Evolutionary conservation across 1,284 basidiomycete species (phyloP), one percentile per base, ranked within the genome.

Genomic region (Trametes hirsuta): DNA sequence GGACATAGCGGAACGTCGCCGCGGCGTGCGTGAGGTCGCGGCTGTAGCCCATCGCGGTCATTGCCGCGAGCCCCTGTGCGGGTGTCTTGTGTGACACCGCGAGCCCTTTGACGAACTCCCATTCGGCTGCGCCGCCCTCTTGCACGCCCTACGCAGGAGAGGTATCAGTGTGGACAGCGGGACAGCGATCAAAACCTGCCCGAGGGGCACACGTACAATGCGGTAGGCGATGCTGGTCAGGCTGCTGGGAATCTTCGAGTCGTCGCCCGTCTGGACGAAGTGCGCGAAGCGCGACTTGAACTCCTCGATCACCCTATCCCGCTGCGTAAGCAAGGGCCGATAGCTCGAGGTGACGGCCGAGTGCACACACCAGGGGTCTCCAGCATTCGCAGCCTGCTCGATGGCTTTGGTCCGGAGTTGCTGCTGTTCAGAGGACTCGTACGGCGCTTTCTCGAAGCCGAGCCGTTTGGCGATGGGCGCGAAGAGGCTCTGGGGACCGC

Each of bases 361-460:
- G 30, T 6, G 51, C 58, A 59, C 71, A 49, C 72, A 88, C 84
- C 74, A 76, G 59, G 81, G 71, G 65, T 94, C 90, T 36, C 81
- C 81, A 9, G 85, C 85, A 15, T 69, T 70, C n/a, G 87, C 86
- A 21, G 88, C 86, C 22, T 85, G 81, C 10, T 76, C 77, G 63
- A 97, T 86, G 1, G 90, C 92, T 22, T 85, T 79, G 12, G 92
- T 90, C 47, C 96, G 85, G 52, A 98, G 78, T 69, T 91, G 85
- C 46, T 86, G 84, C 44, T 81, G 81, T 65, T 93, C 93, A n/a
- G 85, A 78, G 18, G 86, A 80, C 61, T 98, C 96, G 41, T 77
- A 75, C 18, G 81, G 78, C 4, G 77, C 73, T 72, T 90, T 90
- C 50, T 93, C 89, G 70, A 90, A 96, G 14, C 94, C 94, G 51